Evolutionary conservation across 2,329 filamentous ascomycete genomes (phyloP).

Genomic region (Botryotinia calthae): DNA sequence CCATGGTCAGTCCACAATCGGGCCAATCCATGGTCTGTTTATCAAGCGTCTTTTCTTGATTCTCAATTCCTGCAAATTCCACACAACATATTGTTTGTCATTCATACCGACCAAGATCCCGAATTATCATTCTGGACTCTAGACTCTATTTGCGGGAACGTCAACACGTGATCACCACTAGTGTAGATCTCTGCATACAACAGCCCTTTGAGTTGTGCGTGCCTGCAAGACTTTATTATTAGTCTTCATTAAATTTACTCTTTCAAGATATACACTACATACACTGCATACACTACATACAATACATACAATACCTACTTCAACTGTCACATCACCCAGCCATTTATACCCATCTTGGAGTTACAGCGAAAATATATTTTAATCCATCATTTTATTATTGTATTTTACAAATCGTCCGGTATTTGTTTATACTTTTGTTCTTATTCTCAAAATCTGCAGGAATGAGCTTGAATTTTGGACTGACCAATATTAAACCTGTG

Average conservation of each 20-base stretch:
- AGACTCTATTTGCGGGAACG: neutral
- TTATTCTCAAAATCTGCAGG: neutral
- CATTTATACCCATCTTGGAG: neutral
- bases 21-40: neutral
- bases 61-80: neutral
- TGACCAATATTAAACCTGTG: neutral
- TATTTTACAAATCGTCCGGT: neutral
- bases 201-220: neutral
- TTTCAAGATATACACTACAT: neutral
- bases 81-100: neutral
- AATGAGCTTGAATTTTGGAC: conserved; percentile 6
- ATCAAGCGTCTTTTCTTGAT: neutral
- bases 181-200: conserved; percentile 5
- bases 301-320: neutral
- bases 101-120: neutral
- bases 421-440: neutral
- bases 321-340: neutral
- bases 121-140: neutral
- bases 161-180: neutral
- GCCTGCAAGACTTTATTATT: neutral
- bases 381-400: neutral
- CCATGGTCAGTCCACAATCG: neutral
- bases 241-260: neutral
- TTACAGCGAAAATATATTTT: neutral
- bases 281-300: neutral